Base-by-base conservation (phyloP, 2,329 filamentous ascomycete species). In the Tetracladium maxilliforme region DNA sequence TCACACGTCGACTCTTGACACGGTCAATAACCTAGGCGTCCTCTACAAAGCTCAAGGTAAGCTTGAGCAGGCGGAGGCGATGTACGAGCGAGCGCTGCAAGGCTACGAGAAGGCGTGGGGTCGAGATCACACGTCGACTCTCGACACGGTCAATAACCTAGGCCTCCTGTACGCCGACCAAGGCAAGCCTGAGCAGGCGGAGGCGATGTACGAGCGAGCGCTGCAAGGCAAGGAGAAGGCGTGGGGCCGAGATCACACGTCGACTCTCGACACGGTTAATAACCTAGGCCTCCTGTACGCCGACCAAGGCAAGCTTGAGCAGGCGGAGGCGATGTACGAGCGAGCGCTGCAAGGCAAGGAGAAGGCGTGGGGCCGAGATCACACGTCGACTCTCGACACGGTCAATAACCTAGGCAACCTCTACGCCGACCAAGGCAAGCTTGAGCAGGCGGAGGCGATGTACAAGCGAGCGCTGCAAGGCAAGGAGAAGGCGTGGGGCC, bases 151-250 rank as follows among this genome's bases (percentile, higher is more conserved):
- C 24, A 26, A 41, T 15, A 41, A 42, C 17, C 30, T 54, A 14
- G 44, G 43, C 6, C 6, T 18, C 11, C 34, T 51, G 28, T 51
- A 47, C 22, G 7, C 6, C 6, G 14, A 36, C 11, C 37, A 42
- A 25, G 41, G 36, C 25, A 40, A 35, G 21, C 23, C 39, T 7
- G 9, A 30, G 7, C 34, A 46, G 18, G 35, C 41, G 10, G 37
- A 47, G 15, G 31, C 30, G 23, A 21, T 21, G 20, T 21, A 21
- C 20, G 11, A 21, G 20, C 20, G 20, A 14, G 12, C 7, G 16
- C 5, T 14, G 16, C 16, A 9, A 14, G 14, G 7, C 21, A 15
- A 26, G 12, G 15, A 29, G 26, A 33, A 29, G 18, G 29, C 22
- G 6, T 19, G 17, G 11, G 29, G 29, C 8, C n/a, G 19, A 7